Conservation (phyloP, 305 asterid species). For the Fraxinus dipetala region DNA sequence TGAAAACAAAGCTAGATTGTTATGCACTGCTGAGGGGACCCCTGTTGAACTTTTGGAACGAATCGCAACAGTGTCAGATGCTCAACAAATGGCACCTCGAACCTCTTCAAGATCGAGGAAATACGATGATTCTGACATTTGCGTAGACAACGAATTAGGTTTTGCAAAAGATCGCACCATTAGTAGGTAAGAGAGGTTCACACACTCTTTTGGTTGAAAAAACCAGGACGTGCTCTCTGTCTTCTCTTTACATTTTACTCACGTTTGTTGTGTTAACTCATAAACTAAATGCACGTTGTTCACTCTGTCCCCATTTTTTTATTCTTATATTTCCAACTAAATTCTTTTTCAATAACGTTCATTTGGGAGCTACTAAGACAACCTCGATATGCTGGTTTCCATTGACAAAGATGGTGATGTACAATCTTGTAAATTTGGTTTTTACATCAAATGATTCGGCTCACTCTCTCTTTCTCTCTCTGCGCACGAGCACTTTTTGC, state of each 20-base stretch:
- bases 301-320: neutral
- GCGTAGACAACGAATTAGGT: slow-evolving; percentile 53
- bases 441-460: neutral
- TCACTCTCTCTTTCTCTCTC: neutral
- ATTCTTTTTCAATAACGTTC: neutral
- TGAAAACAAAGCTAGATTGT: slow-evolving; percentile 44
- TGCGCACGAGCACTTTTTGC: neutral
- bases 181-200: slow-evolving; percentile 35
- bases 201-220: neutral
- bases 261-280: no score
- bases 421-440: neutral
- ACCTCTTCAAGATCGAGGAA: slow-evolving; percentile 48
- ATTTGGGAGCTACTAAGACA: neutral
- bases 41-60: slow-evolving; percentile 42
- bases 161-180: slow-evolving; percentile 59
- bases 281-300: no score
- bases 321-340: neutral
- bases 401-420: neutral
- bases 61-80: slow-evolving; percentile 43
- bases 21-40: slow-evolving; percentile 48
- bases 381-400: neutral
- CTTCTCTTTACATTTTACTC: neutral
- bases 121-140: slow-evolving; percentile 42
- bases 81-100: slow-evolving; percentile 44
- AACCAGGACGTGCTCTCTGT: neutral